Evolutionary conservation across 1,139 yeast genomes (phyloP).

Genomic region (Hansenula anomala): DNA sequence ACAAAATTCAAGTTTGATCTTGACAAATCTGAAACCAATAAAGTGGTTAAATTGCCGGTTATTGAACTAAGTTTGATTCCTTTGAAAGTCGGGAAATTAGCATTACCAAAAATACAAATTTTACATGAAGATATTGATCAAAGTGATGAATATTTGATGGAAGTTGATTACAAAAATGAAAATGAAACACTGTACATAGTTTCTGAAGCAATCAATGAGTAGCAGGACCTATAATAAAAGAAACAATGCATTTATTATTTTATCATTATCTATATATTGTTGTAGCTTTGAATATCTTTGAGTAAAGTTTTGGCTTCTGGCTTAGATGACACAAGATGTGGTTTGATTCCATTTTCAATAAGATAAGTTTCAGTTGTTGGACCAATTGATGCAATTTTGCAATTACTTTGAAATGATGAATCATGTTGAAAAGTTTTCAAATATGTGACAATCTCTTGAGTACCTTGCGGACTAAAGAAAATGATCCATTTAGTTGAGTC

Average conservation of each 20-base stretch:
- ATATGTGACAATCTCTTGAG: conserved; percentile 51
- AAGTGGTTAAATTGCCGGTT: conserved; percentile 10
- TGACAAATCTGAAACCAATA: conserved; percentile 17
- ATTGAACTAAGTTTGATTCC: conserved; percentile 60
- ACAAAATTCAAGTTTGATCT: conserved; percentile 43
- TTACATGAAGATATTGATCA: conserved; percentile 26
- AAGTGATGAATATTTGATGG: conserved; percentile 40
- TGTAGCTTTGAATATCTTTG: conserved; percentile 25
- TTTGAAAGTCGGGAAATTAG: conserved; percentile 65
- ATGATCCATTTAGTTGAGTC: conserved; percentile 56
- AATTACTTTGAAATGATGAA: conserved; percentile 12
- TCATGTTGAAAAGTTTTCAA: conserved; percentile 25
- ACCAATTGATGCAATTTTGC: conserved; percentile 78
- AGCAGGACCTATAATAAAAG: too few relatives aligned
- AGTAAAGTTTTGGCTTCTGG: conserved; percentile 68
- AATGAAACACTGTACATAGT: conserved; percentile 68
- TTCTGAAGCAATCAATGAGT: conserved; percentile 55
- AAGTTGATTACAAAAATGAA: conserved; percentile 62
- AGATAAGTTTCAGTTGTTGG: conserved; percentile 83
- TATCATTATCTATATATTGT: neutral
- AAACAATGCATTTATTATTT: too few relatives aligned
- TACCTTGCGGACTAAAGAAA: conserved; percentile 91
- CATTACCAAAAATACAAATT: conserved; percentile 62
- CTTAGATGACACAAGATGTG: conserved; percentile 61
- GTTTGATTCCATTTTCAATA: conserved; percentile 42